Base-by-base conservation (phyloP, 2,329 filamentous ascomycete genomes). In the Fusarium scirpi region DNA sequence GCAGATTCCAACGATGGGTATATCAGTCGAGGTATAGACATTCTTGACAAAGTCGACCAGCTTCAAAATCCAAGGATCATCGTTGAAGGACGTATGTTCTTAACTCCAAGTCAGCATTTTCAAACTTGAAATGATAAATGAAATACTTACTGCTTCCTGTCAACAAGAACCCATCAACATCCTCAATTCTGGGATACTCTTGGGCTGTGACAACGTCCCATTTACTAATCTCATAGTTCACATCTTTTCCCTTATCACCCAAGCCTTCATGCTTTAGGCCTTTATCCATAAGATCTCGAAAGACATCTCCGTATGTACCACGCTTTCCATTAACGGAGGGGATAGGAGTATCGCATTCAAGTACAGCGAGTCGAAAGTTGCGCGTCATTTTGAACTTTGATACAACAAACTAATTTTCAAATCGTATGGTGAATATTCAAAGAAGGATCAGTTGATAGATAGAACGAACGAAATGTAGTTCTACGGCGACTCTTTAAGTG, bases 1-100 rank as follows among this genome's bases (percentile, higher is more conserved):
- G 62, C 83, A 85, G n/a, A 84, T 80, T 0, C 83, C 83, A 4
- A 84, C 74, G 2, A 84, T 74, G 1, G 78, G 81, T 27, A 76
- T 71, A 13, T 72, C 68, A 6, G 74, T 77, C 9, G 69, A 73
- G 6, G 62, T 65, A 41, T 76, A 72, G 8, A 77, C 69, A 9
- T 69, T 60, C 16, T 66, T 67, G 9, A 82, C 73, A 62, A 78
- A 84, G 16, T 78, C 74, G 7, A 79, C 78, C 7, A 85, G 74
- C 6, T 72, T 68, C 8, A 81, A 18, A n/a, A 84, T 83, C 82
- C 82, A 84, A 6, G 75, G 62, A 16, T 80, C 76, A 40, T 84
- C 74, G 11, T 75, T 73, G 54, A 82, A 84, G 1, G 81, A 77
- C 22, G 80, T 81, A 59, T 78, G 73, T 44, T 76, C 78, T 79